Evolutionary conservation across 1,139 yeast genomes (phyloP).

Genomic region (Suhomyces ambrosiae): DNA sequence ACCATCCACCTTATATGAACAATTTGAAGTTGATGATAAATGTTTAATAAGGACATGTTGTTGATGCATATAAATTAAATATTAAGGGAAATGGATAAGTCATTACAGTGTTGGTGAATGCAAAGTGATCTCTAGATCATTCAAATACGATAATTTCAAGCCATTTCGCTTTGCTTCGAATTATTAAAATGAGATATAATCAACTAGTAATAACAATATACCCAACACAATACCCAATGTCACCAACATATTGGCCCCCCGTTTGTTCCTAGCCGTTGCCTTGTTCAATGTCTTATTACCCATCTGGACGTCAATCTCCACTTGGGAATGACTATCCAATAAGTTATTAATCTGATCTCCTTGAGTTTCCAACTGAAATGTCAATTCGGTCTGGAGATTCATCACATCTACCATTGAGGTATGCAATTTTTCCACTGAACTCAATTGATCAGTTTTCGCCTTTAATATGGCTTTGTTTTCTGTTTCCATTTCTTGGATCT

Average conservation of each 20-base stretch:
- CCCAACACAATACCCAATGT: conserved; percentile 64
- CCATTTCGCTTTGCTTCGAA: too few relatives aligned
- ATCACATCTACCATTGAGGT: conserved; percentile 79
- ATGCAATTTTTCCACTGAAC: conserved; percentile 71
- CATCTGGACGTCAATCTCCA: conserved; percentile 64
- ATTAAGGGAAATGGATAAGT: too few relatives aligned
- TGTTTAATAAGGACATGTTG: too few relatives aligned
- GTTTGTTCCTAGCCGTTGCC: conserved; percentile 72
- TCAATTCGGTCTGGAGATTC: conserved; percentile 73
- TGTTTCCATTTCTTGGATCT: conserved; percentile 63
- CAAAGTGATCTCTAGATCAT: too few relatives aligned
- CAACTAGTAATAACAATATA: conserved; percentile 61
- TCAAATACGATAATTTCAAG: too few relatives aligned
- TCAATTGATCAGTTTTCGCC: conserved; percentile 65
- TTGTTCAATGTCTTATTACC: conserved; percentile 75
- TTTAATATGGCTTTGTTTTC: conserved; percentile 73
- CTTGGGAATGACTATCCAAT: conserved; percentile 69
- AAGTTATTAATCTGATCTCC: conserved; percentile 70
- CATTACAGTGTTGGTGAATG: too few relatives aligned
- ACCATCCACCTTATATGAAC: too few relatives aligned
- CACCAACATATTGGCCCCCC: conserved; percentile 68
- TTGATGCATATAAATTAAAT: too few relatives aligned
- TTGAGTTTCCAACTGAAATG: conserved; percentile 75
- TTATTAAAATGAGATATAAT: conserved; percentile 49
- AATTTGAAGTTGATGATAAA: too few relatives aligned